Base-by-base conservation (phyloP, 192 early-diverging fungal species). In the Coemansia sp. region DNA sequence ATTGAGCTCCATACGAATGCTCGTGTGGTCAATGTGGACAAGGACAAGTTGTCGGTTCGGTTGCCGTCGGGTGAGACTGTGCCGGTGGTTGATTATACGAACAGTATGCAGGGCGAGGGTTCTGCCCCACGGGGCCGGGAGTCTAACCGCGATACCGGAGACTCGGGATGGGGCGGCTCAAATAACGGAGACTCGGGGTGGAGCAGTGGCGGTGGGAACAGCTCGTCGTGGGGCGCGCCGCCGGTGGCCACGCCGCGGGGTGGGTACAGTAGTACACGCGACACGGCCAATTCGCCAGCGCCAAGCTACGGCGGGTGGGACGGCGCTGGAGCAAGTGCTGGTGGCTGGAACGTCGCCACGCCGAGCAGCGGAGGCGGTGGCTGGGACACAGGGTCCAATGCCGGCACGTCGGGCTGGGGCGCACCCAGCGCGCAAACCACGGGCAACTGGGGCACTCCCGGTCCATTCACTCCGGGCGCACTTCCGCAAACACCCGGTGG, bases 1-100 rank as follows among this genome's bases (percentile, higher is more conserved):
- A 90, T 99, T 5, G 94, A 98, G 74, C 83, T 99, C 23, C 95
- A 98, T 75, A 96, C 95, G 24, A 94, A 89, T 68, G 87, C 85
- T 23, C 83, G 86, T 11, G 84, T 92, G 20, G 84, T 99, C 24
- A 90, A 81, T n/a, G 88, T 98, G 2, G 87, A 88, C 22, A 88
- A 87, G 60, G 83, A 85, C 39, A 90, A 92, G 57, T 73, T 98
- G n/a, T 70, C 82, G 19, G 82, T 92, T 5, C 76, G 85, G 23
- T 89, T 88, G 61, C 75, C 68, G 14, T 75, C 74, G 16, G 86
- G 86, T 35, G 82, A 75, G 1, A 77, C 81, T 35, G 66, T 86
- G 18, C 84, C 85, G 3, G 84, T 70, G 7, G 61, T 59, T 12
- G 83, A 85, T 29, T 66, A 64, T 49, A 45, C 50, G 20, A 26